Conservation (phyloP, 371 early-diverging fungal species). For the Mucor plumbeus region DNA sequence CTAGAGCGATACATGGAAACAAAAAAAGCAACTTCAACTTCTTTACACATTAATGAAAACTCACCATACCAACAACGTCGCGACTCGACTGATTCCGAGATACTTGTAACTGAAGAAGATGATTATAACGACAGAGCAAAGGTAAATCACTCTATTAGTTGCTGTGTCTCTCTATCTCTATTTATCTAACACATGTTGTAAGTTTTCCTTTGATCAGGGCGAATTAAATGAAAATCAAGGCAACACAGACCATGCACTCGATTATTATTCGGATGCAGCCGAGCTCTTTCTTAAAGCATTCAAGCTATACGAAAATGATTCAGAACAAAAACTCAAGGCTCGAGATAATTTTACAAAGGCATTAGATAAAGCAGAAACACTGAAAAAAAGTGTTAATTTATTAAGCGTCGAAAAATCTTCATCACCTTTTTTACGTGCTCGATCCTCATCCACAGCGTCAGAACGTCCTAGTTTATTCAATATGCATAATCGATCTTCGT, state of each 20-base stretch:
- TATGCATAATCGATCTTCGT: slow-evolving; percentile 24
- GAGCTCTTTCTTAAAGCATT: slow-evolving; percentile 46
- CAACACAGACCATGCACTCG: slow-evolving; percentile 47
- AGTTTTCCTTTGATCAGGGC: slow-evolving; percentile 50
- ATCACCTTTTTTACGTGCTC: slow-evolving; percentile 9
- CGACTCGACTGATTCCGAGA: slow-evolving; percentile 34
- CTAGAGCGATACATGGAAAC: slow-evolving; percentile 32
- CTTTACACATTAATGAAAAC: slow-evolving; percentile 28
- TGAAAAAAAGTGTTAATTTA: slow-evolving; percentile 23
- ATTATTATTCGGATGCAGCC: slow-evolving; percentile 54
- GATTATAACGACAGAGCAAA: slow-evolving; percentile 41
- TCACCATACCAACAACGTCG: slow-evolving; percentile 32
- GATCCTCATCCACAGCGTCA: slow-evolving; percentile 26
- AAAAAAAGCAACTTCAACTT: slow-evolving; percentile 19
- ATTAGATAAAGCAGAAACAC: slow-evolving; percentile 43
- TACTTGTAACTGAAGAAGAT: slow-evolving; percentile 31
- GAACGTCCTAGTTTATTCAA: slow-evolving; percentile 15
- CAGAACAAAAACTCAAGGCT: slow-evolving; percentile 12
- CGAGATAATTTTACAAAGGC: slow-evolving; percentile 40
- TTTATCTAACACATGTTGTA: not conserved
- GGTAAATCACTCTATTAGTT: slow-evolving; percentile 20
- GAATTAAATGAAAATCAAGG: slow-evolving; percentile 47
- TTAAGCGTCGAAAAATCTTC: not conserved
- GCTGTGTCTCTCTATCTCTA: no score
- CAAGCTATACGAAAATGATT: slow-evolving; percentile 28